phyloP scores from a whole-genome alignment of 768 basidiomycete species.

The Mycena amicta region DNA sequence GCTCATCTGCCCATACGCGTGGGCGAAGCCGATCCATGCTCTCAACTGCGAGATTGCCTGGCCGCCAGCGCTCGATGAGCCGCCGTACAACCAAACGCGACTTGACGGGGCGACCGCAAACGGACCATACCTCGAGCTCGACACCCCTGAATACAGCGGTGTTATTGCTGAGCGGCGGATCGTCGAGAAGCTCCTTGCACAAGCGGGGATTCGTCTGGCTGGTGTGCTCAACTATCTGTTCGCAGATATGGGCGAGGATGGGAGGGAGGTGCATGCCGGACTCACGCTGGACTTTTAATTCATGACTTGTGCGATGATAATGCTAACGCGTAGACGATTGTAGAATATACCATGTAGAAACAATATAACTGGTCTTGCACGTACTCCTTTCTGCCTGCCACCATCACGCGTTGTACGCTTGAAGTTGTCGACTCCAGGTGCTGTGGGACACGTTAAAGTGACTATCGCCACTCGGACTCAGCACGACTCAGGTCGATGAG shows the following conservation, averaged over 20 bases:
- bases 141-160: conserved; percentile 80
- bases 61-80: conserved; percentile 68
- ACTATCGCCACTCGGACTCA: too few species aligned
- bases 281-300: conserved; percentile 4
- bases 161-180: conserved; percentile 66
- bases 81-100: conserved; percentile 37
- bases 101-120: conserved; percentile 18
- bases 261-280: conserved; percentile 7
- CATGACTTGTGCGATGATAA: too few species aligned
- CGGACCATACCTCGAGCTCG: conserved; percentile 62
- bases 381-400: too few species aligned
- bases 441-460: too few species aligned
- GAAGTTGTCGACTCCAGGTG: too few species aligned
- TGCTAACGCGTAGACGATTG: too few species aligned
- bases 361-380: too few species aligned
- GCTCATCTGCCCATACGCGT: conserved; percentile 73
- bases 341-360: too few species aligned
- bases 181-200: conserved; percentile 80
- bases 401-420: too few species aligned
- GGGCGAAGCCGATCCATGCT: conserved; percentile 71
- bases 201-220: conserved; percentile 83
- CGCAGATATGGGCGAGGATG: conserved; percentile 34
- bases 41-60: conserved; percentile 86
- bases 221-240: conserved; percentile 81
- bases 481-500: too few species aligned